Evolutionary conservation across 1,139 yeast genomes (phyloP).

Genomic region (Nematodospora anomalae): DNA sequence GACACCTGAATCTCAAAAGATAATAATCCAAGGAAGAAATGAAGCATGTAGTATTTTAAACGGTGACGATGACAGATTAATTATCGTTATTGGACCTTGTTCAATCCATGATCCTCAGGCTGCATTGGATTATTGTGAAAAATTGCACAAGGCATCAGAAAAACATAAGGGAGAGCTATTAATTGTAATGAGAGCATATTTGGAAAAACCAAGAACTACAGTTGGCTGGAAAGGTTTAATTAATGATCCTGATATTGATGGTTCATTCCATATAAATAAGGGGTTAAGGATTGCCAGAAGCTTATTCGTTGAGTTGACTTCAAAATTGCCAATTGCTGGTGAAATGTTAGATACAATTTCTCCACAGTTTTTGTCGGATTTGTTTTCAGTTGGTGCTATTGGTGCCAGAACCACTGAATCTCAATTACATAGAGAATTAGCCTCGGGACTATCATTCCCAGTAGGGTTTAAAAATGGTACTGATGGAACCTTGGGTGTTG

Average conservation of each 20-base stretch:
- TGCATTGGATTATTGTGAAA: constrained; percentile 82
- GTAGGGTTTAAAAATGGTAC: constrained; percentile 98
- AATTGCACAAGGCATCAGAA: constrained; percentile 64
- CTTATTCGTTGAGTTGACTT: constrained; percentile 81
- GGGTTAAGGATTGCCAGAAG: constrained; percentile 88
- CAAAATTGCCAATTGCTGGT: constrained; percentile 83
- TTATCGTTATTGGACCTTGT: constrained; percentile 92
- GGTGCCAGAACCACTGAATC: constrained; percentile 99
- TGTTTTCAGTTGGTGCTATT: constrained; percentile 92
- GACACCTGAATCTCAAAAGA: constrained; percentile 55
- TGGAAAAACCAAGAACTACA: constrained; percentile 97
- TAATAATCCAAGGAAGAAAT: constrained; percentile 75
- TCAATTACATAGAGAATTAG: constrained; percentile 94
- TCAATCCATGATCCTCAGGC: constrained; percentile 90
- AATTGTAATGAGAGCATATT: constrained; percentile 93
- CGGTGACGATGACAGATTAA: constrained; percentile 75
- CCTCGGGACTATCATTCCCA: constrained; percentile 96
- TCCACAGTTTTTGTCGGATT: constrained; percentile 94
- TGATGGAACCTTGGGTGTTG: constrained; percentile 91
- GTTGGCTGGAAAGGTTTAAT: constrained; percentile 99
- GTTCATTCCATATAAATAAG: constrained; percentile 90
- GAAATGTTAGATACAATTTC: constrained; percentile 98
- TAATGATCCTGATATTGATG: constrained; percentile 94
- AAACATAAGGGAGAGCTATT: constrained; percentile 75
- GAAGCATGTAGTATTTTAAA: constrained; percentile 71